Conservation (phyloP, 345 rosid species). For the Kandelia obovata region DNA sequence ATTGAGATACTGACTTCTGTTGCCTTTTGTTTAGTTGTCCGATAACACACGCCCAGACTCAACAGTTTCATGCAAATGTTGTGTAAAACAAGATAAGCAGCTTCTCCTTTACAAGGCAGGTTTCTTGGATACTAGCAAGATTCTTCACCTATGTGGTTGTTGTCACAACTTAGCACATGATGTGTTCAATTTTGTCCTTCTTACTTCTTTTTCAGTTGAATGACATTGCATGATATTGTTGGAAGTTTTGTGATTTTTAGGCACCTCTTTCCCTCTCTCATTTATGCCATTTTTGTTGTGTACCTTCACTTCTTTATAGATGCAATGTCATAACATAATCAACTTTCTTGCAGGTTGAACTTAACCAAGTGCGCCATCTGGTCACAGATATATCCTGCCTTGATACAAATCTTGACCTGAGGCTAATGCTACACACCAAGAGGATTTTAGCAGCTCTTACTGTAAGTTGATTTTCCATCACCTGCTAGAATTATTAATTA, state of each 20-base stretch:
- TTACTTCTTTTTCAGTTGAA: background rate
- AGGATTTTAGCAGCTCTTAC: slow-evolving; percentile 34
- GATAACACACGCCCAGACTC: slow-evolving; percentile 19
- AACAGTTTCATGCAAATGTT: slow-evolving; percentile 55
- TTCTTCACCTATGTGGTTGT: background rate
- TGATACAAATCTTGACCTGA: slow-evolving; percentile 58
- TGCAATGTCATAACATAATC: slow-evolving; percentile 1
- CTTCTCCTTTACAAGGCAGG: slow-evolving; percentile 59
- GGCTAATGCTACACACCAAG: slow-evolving; percentile 52
- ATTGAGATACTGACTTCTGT: slow-evolving; percentile 4
- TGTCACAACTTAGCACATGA: background rate
- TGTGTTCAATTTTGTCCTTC: background rate
- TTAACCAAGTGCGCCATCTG: slow-evolving; percentile 47
- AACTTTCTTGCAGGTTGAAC: slow-evolving; percentile 38
- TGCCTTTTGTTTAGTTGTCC: slow-evolving; percentile 40
- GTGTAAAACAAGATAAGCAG: slow-evolving; percentile 33
- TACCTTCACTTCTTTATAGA: background rate
- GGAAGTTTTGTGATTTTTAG: slow-evolving; percentile 1
- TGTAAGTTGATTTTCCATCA: slow-evolving; percentile 33
- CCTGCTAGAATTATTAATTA: background rate
- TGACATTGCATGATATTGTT: background rate
- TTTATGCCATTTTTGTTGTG: background rate
- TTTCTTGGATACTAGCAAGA: slow-evolving; percentile 9
- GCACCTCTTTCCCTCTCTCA: background rate
- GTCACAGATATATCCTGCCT: slow-evolving; percentile 56